Base-by-base conservation (phyloP, 306 rosid species). In the Quercus berberidifolia region DNA sequence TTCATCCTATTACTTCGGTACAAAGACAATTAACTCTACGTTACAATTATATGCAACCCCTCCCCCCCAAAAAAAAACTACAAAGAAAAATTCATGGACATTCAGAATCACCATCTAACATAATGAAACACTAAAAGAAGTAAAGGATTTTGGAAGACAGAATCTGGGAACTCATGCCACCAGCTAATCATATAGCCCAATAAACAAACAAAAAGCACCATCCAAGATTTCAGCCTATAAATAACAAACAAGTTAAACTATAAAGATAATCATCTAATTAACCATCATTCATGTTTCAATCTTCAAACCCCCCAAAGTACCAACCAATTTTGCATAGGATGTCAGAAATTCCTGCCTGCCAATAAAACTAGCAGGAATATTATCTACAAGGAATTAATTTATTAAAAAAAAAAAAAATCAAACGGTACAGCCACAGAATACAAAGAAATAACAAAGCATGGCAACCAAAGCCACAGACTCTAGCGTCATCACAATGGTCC, bases 391-490 rank as follows among this genome's bases (percentile, higher is more conserved):
- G 11, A 21, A 38, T 20, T 5, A 46, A 18, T 18, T 41, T 5
- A 9, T 41, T 5, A 9, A 68, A 35, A 12, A 46, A 12, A 1
- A 6, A 72, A 30, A 63, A 54, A 46, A 60, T 87, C 82, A 88
- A 75, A 88, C 81, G 11, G 92, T 89, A 77, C 89, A 89, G 28
- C 92, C 92, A 55, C 92, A 89, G 69, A 83, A 89, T 33, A 89
- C n/a, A 68, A 86, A 86, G 84, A 86, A 89, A 82, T 63, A 89
- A 82, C 88, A 89, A 65, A 89, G 85, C 90, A 86, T 75, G 64
- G 85, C 30, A n/a, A 80, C 46, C 85, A 89, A 79, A 76, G 78
- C 90, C 7, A 89, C 56, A 13, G 92, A 86, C 80, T 89, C 92
- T 6, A 84, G 73, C 30, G 82, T 55, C 0, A 86, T 70, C 19